Conservation (phyloP, 768 basidiomycete genomes). For the Russula sp. region DNA sequence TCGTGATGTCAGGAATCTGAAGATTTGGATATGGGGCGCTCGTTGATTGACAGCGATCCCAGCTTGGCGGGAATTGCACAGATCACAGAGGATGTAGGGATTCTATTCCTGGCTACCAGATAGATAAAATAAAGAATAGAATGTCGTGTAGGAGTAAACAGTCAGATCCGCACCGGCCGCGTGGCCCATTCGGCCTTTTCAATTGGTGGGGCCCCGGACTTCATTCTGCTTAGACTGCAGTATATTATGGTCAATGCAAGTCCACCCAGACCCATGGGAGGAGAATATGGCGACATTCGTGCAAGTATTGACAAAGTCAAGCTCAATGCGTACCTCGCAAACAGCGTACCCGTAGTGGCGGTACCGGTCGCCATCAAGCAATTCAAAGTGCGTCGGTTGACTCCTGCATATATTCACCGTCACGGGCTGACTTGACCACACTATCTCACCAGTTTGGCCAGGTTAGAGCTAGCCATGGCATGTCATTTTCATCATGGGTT, state of each 20-base stretch:
- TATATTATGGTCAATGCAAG: constrained; percentile 23
- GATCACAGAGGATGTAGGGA: too few relatives aligned
- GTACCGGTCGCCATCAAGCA: constrained; percentile 78
- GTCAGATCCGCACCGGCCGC: too few relatives aligned
- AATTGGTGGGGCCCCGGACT: not conserved
- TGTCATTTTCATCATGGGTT: not conserved
- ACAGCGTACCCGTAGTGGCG: constrained; percentile 46
- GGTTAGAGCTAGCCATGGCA: constrained; percentile 38
- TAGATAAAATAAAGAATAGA: too few relatives aligned
- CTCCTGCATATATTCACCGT: not conserved
- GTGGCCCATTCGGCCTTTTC: too few relatives aligned
- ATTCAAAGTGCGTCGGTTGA: constrained; percentile 62
- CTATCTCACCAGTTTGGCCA: constrained; percentile 68
- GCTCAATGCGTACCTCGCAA: constrained; percentile 59
- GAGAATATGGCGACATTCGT: constrained; percentile 69
- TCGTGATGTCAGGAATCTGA: too few relatives aligned
- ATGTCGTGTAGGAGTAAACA: too few relatives aligned
- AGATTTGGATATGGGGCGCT: too few relatives aligned
- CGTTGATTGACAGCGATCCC: too few relatives aligned
- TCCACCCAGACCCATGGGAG: constrained; percentile 47
- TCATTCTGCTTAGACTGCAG: not conserved
- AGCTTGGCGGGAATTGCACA: too few relatives aligned
- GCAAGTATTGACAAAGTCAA: constrained; percentile 57
- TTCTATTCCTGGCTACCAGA: too few relatives aligned
- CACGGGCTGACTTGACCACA: not conserved